Percentiles rank a stretch among this genome's conserved stretches.
Conservation (phyloP, 2,329 filamentous ascomycete species). For the Colletotrichum neosansevieriae region DNA sequence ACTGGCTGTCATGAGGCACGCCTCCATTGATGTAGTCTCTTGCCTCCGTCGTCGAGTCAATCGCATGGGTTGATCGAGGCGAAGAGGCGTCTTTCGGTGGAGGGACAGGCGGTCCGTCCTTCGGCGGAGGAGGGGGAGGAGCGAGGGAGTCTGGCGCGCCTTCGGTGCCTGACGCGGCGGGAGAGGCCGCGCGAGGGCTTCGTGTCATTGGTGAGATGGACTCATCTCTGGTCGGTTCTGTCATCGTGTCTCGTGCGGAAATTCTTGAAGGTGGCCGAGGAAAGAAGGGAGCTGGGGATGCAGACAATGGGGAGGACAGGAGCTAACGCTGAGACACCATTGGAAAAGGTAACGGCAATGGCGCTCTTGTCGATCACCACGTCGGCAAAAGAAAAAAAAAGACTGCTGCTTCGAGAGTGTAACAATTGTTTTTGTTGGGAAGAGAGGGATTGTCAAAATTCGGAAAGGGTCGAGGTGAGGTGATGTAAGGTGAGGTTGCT, state of each 20-base stretch:
- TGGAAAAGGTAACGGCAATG: conserved; percentile 8
- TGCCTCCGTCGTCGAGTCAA: conserved; percentile 44
- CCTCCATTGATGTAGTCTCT: conserved; percentile 55
- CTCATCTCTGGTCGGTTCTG: conserved; percentile 41
- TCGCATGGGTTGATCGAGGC: conserved; percentile 38
- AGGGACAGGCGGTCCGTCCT: conserved; percentile 34
- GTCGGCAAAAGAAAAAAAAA: not conserved
- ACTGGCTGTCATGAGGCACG: conserved; percentile 47
- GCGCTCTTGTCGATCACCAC: conserved; percentile 18
- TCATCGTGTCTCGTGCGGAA: conserved; percentile 33
- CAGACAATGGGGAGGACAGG: not conserved
- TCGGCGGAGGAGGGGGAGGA: conserved; percentile 32
- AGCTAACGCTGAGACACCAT: conserved; percentile 27
- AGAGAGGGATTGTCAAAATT: conserved; percentile 5
- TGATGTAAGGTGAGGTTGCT: conserved; percentile 6
- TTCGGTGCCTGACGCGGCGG: conserved; percentile 25
- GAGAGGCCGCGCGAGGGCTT: conserved; percentile 29
- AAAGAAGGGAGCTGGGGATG: not conserved
- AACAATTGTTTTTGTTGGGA: not conserved
- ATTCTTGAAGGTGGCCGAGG: not conserved
- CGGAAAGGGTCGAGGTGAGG: not conserved
- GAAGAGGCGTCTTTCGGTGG: conserved; percentile 34
- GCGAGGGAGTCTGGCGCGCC: conserved; percentile 26
- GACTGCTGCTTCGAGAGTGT: not conserved
- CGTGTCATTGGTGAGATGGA: conserved; percentile 45